Evolutionary conservation across 208 protist species (phyloP), one percentile per base, ranked within the genome.

Genomic region (Trypanosoma brucei): DNA sequence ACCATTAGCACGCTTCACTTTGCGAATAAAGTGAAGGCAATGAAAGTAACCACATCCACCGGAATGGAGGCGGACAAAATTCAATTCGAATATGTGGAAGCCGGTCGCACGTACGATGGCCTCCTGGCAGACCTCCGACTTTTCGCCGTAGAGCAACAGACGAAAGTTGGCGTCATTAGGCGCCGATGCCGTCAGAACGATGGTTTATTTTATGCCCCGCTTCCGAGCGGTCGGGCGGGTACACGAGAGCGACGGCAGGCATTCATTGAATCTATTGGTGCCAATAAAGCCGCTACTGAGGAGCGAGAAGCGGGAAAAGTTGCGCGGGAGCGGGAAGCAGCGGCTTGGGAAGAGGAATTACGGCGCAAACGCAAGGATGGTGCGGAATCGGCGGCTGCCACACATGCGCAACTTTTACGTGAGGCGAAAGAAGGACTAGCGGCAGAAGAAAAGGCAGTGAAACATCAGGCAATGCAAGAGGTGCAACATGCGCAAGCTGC

Each of bases 201-300:
- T 35, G 75, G 78, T 13, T 55, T 91, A 49, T 90, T 75, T 71
- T 94, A 90, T 62, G 75, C 58, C n/a, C 54, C 60, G 2, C 65
- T 65, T 14, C 57, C 62, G 53, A 79, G 75, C 33, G 40, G 38
- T 9, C 70, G 60, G 31, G 59, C 71, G 39, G 80, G 76, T 50
- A 59, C 22, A 53, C 66, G 72, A 60, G 72, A 78, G 50, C 80
- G 84, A 11, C 78, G 81, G 52, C 68, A 70, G 31, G 40, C 62
- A 22, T 53, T 54, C 3, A 49, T 84, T 3, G 76, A 93, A 35
- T 11, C 9, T 6, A 75, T 76, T 34, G 83, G 83, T 38, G 78
- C 75, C 40, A 63, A 84, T 35, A 34, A 68, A 6, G 61, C 50
- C 38, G 84, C 84, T 0, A 44, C 85, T 64, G 45, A 84, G 58